Evolutionary conservation across 495 filamentous ascomycete species (phyloP), one percentile per base, ranked within the genome.

Genomic region (Aspergillus panamensis): DNA sequence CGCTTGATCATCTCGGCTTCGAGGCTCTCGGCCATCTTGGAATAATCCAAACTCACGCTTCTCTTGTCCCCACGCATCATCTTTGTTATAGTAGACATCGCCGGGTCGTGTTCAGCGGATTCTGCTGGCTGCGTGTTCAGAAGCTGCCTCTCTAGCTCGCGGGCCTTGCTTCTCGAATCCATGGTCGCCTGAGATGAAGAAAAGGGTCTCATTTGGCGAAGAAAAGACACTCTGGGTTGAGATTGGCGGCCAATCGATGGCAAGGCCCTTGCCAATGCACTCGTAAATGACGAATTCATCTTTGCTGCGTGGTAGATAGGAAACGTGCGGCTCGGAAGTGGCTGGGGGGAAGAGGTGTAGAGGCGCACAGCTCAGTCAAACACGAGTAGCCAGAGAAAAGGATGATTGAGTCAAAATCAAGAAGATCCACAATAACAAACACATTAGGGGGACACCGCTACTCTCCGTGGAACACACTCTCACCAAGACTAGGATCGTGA

Each of bases 251-350:
- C 64, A 65, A 71, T 37, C 12, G 72, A 67, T 3, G 74, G 72
- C 57, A 75, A 54, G 8, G 64, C 63, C 63, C 70, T 73, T 33
- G 68, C 62, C 55, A 76, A 57, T 39, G 64, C 54, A 55, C 54
- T 70, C 60, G 71, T 63, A 30, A 73, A 74, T 40, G 69, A 66
- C 57, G 70, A 57, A 59, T 70, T 76, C 73, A 75, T 77, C n/a
- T 62, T 65, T 58, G 35, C 25, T 48, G 5, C 44, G 30, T 33
- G 29, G 55, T 61, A 58, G 57, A 44, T 17, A 35, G 30, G 19
- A 32, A 30, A 40, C 19, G 9, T 30, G 13, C 25, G 25, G 49
- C 17, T 35, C 44, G 35, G 40, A 10, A 20, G 21, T 14, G 40
- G 12, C 44, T n/a, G 37, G 16, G 14, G 55, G 50, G 48, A 17